phyloP scores from a whole-genome alignment of 2,329 filamentous ascomycete species.

The Colletotrichum sublineola region DNA sequence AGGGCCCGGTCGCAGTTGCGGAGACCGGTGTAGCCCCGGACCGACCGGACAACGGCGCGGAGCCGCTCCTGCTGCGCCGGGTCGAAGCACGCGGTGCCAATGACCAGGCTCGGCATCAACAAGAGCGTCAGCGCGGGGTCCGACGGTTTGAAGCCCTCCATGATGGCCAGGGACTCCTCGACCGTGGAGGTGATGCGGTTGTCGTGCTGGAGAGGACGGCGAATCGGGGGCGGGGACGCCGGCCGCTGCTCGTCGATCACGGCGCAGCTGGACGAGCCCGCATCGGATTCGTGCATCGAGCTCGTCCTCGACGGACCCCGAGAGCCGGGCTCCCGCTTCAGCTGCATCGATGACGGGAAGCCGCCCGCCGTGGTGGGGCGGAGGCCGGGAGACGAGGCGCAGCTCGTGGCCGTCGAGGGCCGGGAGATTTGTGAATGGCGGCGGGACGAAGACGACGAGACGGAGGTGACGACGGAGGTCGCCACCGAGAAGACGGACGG shows the following conservation, averaged over 20 bases:
- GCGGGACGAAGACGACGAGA: conserved; percentile 39
- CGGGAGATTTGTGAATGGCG: conserved; percentile 43
- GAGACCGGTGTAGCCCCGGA: conserved; percentile 71
- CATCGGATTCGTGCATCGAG: conserved; percentile 54
- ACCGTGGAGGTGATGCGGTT: conserved; percentile 66
- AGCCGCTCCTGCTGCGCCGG: conserved; percentile 66
- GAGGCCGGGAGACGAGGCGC: conserved; percentile 52
- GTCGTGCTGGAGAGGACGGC: conserved; percentile 64
- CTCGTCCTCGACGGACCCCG: conserved; percentile 55
- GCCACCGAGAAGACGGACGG: conserved; percentile 42
- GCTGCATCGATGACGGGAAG: conserved; percentile 45
- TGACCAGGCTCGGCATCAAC: conserved; percentile 70
- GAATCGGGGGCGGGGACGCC: conserved; percentile 62
- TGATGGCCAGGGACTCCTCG: conserved; percentile 67
- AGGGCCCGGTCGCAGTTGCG: conserved; percentile 68
- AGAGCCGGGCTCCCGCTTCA: conserved; percentile 50
- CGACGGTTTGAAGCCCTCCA: conserved; percentile 68
- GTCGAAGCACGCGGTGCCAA: conserved; percentile 72
- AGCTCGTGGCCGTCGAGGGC: conserved; percentile 47
- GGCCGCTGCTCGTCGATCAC: conserved; percentile 32
- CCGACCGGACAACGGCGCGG: conserved; percentile 61
- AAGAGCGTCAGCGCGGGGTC: conserved; percentile 72
- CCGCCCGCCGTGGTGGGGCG: conserved; percentile 40
- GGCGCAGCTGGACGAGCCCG: conserved; percentile 32
- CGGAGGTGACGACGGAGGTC: conserved; percentile 41